These are phyloP conservation scores for Coemansia sp. DNA, from an alignment of 192 early-diverging fungal genomes.

Conservation along the genomic window DNA sequence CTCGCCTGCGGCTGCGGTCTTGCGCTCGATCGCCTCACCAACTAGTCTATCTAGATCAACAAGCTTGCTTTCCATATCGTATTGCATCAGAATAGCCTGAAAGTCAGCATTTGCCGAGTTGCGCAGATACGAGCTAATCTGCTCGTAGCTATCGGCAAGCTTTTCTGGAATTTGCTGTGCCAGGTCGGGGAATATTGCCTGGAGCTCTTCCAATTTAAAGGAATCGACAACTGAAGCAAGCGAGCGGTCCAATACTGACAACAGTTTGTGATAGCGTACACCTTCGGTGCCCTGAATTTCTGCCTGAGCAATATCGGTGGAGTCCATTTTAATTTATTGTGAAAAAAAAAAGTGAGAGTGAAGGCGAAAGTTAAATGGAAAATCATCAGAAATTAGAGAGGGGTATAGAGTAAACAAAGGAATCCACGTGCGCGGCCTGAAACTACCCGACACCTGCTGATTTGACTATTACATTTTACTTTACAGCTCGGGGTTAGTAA, in stretches of 20 bases:
- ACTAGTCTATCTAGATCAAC: slow-evolving; percentile 38
- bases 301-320: background rate
- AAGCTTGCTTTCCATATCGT: slow-evolving; percentile 42
- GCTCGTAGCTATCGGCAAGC: slow-evolving; percentile 46
- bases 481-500: too few relatives aligned
- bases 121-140: slow-evolving; percentile 45
- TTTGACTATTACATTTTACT: background rate
- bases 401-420: too few relatives aligned
- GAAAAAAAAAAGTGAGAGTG: background rate
- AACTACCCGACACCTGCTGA: background rate
- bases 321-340: background rate
- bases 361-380: slow-evolving; percentile 1
- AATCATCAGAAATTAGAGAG: background rate
- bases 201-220: slow-evolving; percentile 37
- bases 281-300: slow-evolving; percentile 20
- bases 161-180: slow-evolving; percentile 46
- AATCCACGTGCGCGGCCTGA: too few relatives aligned
- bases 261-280: slow-evolving; percentile 48
- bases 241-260: slow-evolving; percentile 49
- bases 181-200: slow-evolving; percentile 35
- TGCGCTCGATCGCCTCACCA: slow-evolving; percentile 32
- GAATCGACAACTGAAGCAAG: slow-evolving; percentile 47
- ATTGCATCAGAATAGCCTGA: slow-evolving; percentile 51
- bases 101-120: slow-evolving; percentile 51
- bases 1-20: background rate